Base-by-base conservation (phyloP, 306 rosid genomes). In the Prunus davidiana region DNA sequence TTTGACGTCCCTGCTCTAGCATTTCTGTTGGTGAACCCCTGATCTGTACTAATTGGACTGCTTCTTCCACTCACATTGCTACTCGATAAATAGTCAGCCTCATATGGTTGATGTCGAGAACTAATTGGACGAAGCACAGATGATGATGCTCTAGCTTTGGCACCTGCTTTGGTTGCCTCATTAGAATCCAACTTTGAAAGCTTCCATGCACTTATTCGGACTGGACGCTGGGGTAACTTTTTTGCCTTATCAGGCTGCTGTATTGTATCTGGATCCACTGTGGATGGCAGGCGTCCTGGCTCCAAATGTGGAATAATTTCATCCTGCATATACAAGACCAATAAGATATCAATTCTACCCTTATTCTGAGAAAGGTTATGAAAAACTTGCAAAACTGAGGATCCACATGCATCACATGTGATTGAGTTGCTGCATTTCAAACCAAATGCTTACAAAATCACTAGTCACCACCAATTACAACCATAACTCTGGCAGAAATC, bases 91-190 rank as follows among this genome's bases (percentile, higher is more conserved):
- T 83, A 76, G 81, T 91, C 93, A 27, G 45, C 86, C 32, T 91
- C 89, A 45, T 79, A 86, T 43, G 84, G 85, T 71, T 87, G 84
- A 74, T 81, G 79, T 65, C 87, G 86, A 69, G 94, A 85, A 82
- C 85, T 70, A 52, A 92, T 55, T 24, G 91, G 95, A 15, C 90
- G 91, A 82, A 92, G 91, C 82, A 92, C 97, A 25, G 96, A 92
- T 74, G 97, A 92, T n/a, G 97, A 92, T 50, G 95, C 97, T 78
- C 97, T 86, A 64, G 91, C 97, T 84, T 92, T 92, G 58, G 89
- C 93, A 45, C 77, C 91, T 24, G 93, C 93, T 83, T 89, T 92
- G 18, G 85, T 81, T 51, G 93, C 97, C 72, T 92, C 95, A 47
- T 75, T 86, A 63, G 97, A 86, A 79, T 92, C 96, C 86, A 92